A percentile compares a stretch with the other conserved stretches of the same genome.
Conservation (phyloP, 1,139 yeast species). For the Arxiozyma bovina region DNA sequence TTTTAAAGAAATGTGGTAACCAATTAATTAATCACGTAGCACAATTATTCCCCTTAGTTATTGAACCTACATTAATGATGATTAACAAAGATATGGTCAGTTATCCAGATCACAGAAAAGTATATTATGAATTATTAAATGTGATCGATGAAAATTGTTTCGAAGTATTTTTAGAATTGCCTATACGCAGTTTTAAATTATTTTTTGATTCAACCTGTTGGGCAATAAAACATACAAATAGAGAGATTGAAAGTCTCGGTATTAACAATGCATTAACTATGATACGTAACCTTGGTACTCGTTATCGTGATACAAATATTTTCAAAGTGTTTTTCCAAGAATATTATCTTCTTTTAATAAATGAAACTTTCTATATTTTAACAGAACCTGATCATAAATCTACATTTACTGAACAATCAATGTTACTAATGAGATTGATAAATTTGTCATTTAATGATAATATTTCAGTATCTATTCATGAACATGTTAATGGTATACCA, state of each 20-base stretch:
- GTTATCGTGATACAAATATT: slow-evolving; percentile 61
- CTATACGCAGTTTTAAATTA: slow-evolving; percentile 81
- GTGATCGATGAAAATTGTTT: slow-evolving; percentile 79
- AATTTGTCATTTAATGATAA: slow-evolving; percentile 69
- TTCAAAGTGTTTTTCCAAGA: slow-evolving; percentile 77
- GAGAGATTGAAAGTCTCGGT: slow-evolving; percentile 89
- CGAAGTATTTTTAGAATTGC: slow-evolving; percentile 72
- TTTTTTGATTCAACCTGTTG: slow-evolving; percentile 88
- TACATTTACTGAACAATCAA: slow-evolving; percentile 81
- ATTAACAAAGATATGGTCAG: slow-evolving; percentile 88
- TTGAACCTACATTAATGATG: slow-evolving; percentile 83
- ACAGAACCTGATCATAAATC: slow-evolving; percentile 96
- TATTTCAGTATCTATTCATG: slow-evolving; percentile 64
- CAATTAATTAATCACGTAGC: slow-evolving; percentile 82
- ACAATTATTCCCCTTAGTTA: slow-evolving; percentile 73
- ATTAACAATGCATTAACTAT: slow-evolving; percentile 64
- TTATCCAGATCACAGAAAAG: slow-evolving; percentile 94
- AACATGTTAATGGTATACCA: slow-evolving; percentile 57
- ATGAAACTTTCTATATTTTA: slow-evolving; percentile 82
- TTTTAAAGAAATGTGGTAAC: slow-evolving; percentile 60
- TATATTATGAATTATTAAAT: slow-evolving; percentile 78
- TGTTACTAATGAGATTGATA: slow-evolving; percentile 70
- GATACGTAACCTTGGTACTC: slow-evolving; percentile 62
- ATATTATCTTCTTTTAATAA: slow-evolving; percentile 75
- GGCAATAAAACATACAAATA: slow-evolving; percentile 94